Evolutionary conservation across 108 stramenopile species (phyloP).

Genomic region (Cyclostephanos invisitatus): DNA sequence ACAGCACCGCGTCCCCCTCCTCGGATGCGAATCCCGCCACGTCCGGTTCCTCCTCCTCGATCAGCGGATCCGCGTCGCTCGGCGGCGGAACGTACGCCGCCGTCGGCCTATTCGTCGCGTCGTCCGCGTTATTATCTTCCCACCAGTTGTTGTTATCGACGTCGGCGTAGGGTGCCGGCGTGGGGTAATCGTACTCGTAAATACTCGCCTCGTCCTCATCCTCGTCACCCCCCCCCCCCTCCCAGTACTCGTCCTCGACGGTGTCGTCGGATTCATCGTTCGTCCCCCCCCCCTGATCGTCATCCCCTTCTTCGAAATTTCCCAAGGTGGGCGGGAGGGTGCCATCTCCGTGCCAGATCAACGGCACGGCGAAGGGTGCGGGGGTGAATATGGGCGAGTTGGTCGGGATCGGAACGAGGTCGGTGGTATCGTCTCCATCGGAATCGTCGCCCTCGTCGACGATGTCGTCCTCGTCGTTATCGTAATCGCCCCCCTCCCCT

Average conservation of each 20-base stretch:
- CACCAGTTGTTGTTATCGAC: background rate
- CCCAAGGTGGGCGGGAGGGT: background rate
- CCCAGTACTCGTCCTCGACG: background rate
- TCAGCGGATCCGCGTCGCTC: slow-evolving; percentile 2
- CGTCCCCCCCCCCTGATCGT: background rate
- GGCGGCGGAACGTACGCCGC: slow-evolving; percentile 4
- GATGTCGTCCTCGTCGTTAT: background rate
- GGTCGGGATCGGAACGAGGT: no score
- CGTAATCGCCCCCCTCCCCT: background rate
- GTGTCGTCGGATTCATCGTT: no score
- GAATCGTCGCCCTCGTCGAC: background rate
- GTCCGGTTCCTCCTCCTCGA: background rate
- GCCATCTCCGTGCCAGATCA: background rate
- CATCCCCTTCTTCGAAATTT: background rate
- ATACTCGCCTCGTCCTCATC: background rate
- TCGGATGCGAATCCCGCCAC: background rate
- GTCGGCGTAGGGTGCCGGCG: background rate
- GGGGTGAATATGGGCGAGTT: no score
- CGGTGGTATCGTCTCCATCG: no score
- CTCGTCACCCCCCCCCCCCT: background rate
- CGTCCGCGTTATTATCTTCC: no score
- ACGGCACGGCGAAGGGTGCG: background rate
- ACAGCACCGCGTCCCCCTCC: slow-evolving; percentile 2
- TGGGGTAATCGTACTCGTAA: background rate
- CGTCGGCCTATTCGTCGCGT: background rate